Conservation (phyloP, 2,329 filamentous ascomycete genomes). For the Sporothrix humicola region DNA sequence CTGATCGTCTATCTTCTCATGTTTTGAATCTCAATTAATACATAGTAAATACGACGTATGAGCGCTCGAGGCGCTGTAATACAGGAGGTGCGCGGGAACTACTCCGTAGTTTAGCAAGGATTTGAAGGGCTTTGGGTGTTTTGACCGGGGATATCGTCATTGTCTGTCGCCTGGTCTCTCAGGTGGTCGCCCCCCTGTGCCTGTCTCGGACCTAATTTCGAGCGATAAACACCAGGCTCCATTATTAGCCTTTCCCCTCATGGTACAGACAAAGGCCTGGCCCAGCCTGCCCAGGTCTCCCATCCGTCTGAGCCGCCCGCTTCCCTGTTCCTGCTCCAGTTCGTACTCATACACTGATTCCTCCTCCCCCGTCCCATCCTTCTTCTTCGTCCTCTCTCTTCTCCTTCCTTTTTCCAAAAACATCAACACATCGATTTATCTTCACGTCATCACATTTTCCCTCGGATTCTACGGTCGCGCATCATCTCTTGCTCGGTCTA, state of each 20-base stretch:
- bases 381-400: conserved; percentile 17
- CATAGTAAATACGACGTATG: too few species aligned
- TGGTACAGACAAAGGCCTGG: conserved; percentile 4
- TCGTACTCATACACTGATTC: conserved; percentile 22
- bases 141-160: neutral
- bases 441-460: conserved; percentile 22
- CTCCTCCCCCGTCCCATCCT: conserved; percentile 17
- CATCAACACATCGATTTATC: conserved; percentile 17
- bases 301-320: conserved; percentile 29
- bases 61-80: neutral
- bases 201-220: neutral
- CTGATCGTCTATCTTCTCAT: neutral
- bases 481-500: conserved; percentile 28
- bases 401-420: conserved; percentile 17
- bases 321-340: neutral
- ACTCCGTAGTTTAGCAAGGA: neutral
- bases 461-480: conserved; percentile 27
- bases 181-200: conserved; percentile 14
- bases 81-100: too few species aligned
- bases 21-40: neutral
- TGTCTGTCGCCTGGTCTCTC: conserved; percentile 1
- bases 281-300: neutral
- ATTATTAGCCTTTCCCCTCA: conserved; percentile 24
- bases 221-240: conserved; percentile 24
- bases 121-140: neutral